Conservation (phyloP, 108 stramenopile species). For the Ochromonas danica region DNA sequence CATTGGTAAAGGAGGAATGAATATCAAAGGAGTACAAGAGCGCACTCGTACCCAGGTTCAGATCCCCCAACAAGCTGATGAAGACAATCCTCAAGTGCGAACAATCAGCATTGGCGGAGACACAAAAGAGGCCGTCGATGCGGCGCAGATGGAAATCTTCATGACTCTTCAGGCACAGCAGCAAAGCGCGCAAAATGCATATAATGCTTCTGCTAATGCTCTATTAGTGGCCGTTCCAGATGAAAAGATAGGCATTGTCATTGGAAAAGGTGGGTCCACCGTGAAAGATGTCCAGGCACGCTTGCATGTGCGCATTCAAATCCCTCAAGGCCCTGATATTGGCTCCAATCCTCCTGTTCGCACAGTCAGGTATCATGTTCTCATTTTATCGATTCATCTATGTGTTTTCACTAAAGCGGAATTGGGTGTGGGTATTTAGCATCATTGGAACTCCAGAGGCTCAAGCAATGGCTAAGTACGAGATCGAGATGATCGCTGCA, state of each 20-base stretch:
- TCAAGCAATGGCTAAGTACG: constrained; percentile 52
- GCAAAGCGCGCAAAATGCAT: constrained; percentile 39
- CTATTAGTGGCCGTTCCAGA: constrained; percentile 40
- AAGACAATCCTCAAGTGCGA: constrained; percentile 43
- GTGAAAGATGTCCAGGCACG: constrained; percentile 71
- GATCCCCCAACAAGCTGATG: constrained; percentile 76
- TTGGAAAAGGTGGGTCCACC: constrained; percentile 50
- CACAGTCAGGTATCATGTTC: constrained; percentile 57
- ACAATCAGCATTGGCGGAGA: constrained; percentile 53
- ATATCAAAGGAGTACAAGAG: constrained; percentile 85
- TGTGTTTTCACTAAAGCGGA: not conserved
- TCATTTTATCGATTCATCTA: not conserved
- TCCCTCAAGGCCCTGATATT: constrained; percentile 1
- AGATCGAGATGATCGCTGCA: constrained; percentile 47
- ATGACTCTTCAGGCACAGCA: not conserved
- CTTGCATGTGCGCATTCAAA: constrained; percentile 7
- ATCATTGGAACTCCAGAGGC: constrained; percentile 42
- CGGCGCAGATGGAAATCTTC: constrained; percentile 52
- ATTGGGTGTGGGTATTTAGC: not conserved
- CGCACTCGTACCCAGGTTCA: constrained; percentile 83
- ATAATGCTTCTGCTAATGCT: constrained; percentile 40
- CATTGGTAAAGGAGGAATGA: constrained; percentile 90
- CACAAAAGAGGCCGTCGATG: constrained; percentile 52
- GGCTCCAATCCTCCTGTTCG: constrained; percentile 59
- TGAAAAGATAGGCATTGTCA: constrained; percentile 45